Evolutionary conservation across 2,329 filamentous ascomycete genomes (phyloP).

Genomic region (Myotisia sp.): DNA sequence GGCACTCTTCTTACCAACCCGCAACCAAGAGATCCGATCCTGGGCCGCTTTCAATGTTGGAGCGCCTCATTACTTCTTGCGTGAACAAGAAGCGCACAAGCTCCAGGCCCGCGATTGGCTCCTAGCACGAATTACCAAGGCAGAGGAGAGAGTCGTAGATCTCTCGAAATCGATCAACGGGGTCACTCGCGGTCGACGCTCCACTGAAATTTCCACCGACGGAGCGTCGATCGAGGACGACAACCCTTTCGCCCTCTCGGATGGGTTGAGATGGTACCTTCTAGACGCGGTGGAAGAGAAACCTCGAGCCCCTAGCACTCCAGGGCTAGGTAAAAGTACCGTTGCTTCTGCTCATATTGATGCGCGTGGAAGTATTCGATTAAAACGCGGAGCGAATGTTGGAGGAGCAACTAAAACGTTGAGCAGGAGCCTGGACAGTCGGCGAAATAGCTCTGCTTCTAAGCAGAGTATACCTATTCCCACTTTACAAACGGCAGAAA

Average conservation of each 20-base stretch:
- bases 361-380: constrained; percentile 55
- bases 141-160: constrained; percentile 88
- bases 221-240: constrained; percentile 60
- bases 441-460: constrained; percentile 73
- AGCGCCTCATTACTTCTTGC: constrained; percentile 90
- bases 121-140: constrained; percentile 79
- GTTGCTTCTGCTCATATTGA: constrained; percentile 79
- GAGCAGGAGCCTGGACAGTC: constrained; percentile 78
- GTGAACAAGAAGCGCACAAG: constrained; percentile 79
- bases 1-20: constrained; percentile 81
- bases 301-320: constrained; percentile 76
- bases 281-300: constrained; percentile 91
- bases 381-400: constrained; percentile 42
- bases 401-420: constrained; percentile 63
- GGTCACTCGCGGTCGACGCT: constrained; percentile 33
- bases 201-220: constrained; percentile 40
- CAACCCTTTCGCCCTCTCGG: constrained; percentile 91
- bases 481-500: constrained; percentile 21
- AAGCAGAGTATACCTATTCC: constrained; percentile 47
- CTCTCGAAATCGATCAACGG: constrained; percentile 61
- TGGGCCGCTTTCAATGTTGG: constrained; percentile 99
- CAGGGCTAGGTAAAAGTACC: constrained; percentile 79
- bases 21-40: constrained; percentile 83
- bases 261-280: constrained; percentile 90
- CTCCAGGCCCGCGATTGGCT: constrained; percentile 82